Percentiles rank a stretch among this genome's conserved stretches.
Conservation (phyloP, 106 monocot genomes). For the Dendrobium huoshanense region DNA sequence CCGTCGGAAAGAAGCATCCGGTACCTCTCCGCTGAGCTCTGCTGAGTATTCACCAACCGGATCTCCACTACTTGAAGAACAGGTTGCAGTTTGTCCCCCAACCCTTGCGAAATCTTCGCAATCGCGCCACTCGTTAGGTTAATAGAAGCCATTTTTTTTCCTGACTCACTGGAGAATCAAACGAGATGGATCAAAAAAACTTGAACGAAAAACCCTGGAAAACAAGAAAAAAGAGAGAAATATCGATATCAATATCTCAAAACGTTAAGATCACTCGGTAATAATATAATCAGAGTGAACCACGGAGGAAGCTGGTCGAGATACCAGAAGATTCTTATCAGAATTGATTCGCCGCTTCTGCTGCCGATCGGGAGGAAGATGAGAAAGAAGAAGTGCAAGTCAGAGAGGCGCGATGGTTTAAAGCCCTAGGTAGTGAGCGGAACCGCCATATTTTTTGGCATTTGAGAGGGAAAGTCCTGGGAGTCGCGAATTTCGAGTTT, state of each 20-base stretch:
- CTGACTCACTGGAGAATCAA: neutral
- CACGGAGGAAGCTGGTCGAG: neutral
- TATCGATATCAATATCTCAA: neutral
- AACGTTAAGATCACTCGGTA: neutral
- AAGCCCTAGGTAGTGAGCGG: neutral
- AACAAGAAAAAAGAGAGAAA: neutral
- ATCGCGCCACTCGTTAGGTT: conserved; percentile 25
- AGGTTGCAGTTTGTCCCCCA: conserved; percentile 33
- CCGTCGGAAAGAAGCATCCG: conserved; percentile 70
- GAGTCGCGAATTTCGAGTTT: neutral
- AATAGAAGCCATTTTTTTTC: conserved; percentile 13
- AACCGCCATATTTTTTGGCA: conserved; percentile 5
- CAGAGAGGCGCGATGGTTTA: neutral
- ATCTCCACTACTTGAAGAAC: conserved; percentile 60
- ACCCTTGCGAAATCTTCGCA: conserved; percentile 28
- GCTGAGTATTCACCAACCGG: conserved; percentile 28
- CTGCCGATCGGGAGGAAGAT: neutral
- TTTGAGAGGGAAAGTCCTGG: conserved; percentile 1
- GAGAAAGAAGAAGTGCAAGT: neutral
- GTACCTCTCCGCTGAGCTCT: conserved; percentile 52
- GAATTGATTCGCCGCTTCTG: neutral
- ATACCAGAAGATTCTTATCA: neutral
- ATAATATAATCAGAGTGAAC: neutral
- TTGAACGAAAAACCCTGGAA: neutral
- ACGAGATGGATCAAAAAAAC: neutral